Evolutionary conservation across 2,329 filamentous ascomycete genomes (phyloP), one percentile per base, ranked within the genome.

Genomic region (Nothophoma quercina): DNA sequence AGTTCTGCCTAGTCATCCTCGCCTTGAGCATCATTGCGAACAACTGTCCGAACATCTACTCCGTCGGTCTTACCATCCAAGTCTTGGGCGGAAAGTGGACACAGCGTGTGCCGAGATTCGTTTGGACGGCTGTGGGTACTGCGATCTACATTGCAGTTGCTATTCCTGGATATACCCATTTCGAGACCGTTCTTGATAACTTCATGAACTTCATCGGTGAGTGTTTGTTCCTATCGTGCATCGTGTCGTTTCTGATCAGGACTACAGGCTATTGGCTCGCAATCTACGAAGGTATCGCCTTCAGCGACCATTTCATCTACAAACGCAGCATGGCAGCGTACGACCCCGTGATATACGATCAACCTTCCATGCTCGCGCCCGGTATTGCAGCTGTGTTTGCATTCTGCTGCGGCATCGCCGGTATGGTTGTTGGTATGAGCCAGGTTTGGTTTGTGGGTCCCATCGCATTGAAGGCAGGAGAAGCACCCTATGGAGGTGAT

Each of bases 1-100:
- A 88, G 67, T 90, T 91, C 79, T 90, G 88, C 70, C 74, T 89
- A 21, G 80, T 88, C 45, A 78, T 89, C 38, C 80, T 90, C 7
- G 85, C 85, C 2, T 79, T 89, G 12, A 85, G 83, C 45, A 88
- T 88, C 67, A 80, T 89, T 56, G 87, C 85, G 52, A 89, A 88
- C 76, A 89, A 89, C 75, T 87, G 84, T 68, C 86, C 86, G 5
- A 89, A 88, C 69, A 85, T 88, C 33, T 74, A 92, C 79, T 89
- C 86, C 15, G 83, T 79, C 39, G 82, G 83, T 5, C 79, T 91
- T 30, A 86, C 85, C 10, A 78, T 89, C 29, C 88, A 91, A 68
- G 83, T 89, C 12, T 75, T 91, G 30, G 81, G 80, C 8, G 35
- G 44, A 5, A 80, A 80, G 34, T 80, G 78, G 68, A 83, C 85